Evolutionary conservation across 495 filamentous ascomycete species (phyloP), one percentile per base, ranked within the genome.

Genomic region (Xylaria sp.): DNA sequence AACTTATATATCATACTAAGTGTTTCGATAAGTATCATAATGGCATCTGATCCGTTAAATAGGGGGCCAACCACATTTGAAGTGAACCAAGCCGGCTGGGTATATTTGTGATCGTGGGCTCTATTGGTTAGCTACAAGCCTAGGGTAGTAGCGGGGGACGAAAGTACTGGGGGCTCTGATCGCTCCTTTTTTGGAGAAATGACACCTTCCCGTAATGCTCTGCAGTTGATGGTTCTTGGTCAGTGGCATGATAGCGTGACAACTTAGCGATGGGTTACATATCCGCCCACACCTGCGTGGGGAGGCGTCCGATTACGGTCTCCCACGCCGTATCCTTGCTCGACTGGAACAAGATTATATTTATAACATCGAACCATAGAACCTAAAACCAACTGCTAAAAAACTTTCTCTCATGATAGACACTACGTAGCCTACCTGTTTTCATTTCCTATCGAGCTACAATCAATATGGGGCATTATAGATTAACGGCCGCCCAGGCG

Each of bases 401-500:
- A n/a, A n/a, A n/a, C n/a, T 35, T 48, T 5, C 41, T 53, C 15
- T 17, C 40, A 17, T 21, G 40, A 46, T 41, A 59, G 37, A 35
- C 1, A 8, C 44, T 1, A 29, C 50, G 2, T 4, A 50, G 11
- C 40, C n/a, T 3, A 67, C 19, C 12, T 9, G 5, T 37, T 3
- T 31, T 17, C n/a, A 46, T 44, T 21, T 3, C 6, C 0, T 11
- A 31, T 40, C 19, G 40, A 31, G 26, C n/a, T 61, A 11, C 40
- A 69, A 69, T 31, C 44, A 44, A 5, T 35, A 78, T 78, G 72
- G 77, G 81, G 65, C 76, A 72, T 9, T 82, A 80, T 57, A 77
- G 75, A 44, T 75, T 85, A 5, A 83, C 80, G 1, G 84, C 82
- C 44, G 79, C 74, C 14, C 71, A 84, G 72, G 80, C 76, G 9